Base-by-base conservation (phyloP, 1,139 yeast genomes). In the Pichia terricola region DNA sequence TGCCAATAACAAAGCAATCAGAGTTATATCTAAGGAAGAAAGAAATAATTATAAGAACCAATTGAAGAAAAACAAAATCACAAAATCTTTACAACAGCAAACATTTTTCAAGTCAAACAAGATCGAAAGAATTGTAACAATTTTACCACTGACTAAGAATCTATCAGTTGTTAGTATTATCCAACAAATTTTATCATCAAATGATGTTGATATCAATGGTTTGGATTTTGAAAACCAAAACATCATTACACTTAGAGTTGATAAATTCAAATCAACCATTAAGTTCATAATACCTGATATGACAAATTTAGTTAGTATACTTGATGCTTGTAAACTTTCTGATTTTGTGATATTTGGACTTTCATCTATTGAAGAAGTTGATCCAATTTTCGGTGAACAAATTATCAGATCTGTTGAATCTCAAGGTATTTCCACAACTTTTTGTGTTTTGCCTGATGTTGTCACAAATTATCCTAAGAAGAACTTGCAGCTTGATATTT, bases 301-400 rank as follows among this genome's bases (percentile, higher is more conserved):
- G 63, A 63, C 69, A 40, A 76, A 82, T 58, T 73, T 88, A 45
- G 63, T 86, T 35, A 69, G 83, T 22, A 72, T 91, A 36, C 62
- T 94, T 47, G 98, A 94, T 64, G 82, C 94, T 33, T 88, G 94
- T 30, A 85, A 86, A 59, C 77, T 85, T 3, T 81, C 97, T 0
- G 98, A 94, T 65, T 87, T 79, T 60, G 94, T 88, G 2, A 66
- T 94, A 1, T 83, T 91, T 61, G 94, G 88, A 22, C 68, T 91
- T 39, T 86, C 96, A 42, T 95, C 96, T 6, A 68, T 75, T 25
- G 75, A 79, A 44, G 97, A 91, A 64, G 94, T 89, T 38, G 89
- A 82, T 50, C 67, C 71, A 37, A 73, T 72, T 35, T 77, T 78
- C 55, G 98, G 98, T 39, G 98, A 91, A 64, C 87, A 85, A 54